Conservation (phyloP, 2,329 filamentous ascomycete genomes). For the Colletotrichum nymphaeae region DNA sequence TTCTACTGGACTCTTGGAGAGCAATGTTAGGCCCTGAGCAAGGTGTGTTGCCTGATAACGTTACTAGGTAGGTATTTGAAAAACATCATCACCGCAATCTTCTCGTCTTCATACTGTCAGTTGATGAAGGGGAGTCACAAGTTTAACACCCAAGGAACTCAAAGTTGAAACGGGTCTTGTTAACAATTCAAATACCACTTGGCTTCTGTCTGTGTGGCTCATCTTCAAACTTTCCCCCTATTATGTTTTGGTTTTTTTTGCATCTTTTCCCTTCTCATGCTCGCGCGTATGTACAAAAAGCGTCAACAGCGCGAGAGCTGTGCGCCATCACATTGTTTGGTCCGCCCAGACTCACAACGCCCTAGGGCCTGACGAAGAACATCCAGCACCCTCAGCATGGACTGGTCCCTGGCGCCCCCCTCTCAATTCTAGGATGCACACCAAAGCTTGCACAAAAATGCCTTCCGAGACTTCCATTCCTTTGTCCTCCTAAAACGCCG, state of each 20-base stretch:
- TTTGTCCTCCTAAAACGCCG: slow-evolving; percentile 29
- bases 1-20: neutral
- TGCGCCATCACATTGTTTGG: slow-evolving; percentile 24
- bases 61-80: neutral
- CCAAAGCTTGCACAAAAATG: slow-evolving; percentile 39
- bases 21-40: neutral
- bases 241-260: slow-evolving; percentile 30
- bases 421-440: slow-evolving; percentile 44
- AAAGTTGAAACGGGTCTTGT: neutral
- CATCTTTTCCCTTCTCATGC: slow-evolving; percentile 14
- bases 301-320: slow-evolving; percentile 3
- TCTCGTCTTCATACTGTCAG: no score
- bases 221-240: slow-evolving; percentile 26
- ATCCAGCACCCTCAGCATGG: slow-evolving; percentile 30
- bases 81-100: no score
- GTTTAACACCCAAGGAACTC: neutral
- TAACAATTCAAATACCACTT: slow-evolving; percentile 16
- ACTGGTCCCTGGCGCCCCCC: slow-evolving; percentile 42
- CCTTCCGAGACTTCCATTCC: slow-evolving; percentile 30
- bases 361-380: slow-evolving; percentile 14
- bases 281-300: slow-evolving; percentile 31
- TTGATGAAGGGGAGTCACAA: neutral
- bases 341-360: slow-evolving; percentile 18
- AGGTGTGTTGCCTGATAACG: neutral
- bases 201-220: slow-evolving; percentile 17